Base-by-base conservation (phyloP, 75 land plant genomes). In the Ceratopteris richardii region DNA sequence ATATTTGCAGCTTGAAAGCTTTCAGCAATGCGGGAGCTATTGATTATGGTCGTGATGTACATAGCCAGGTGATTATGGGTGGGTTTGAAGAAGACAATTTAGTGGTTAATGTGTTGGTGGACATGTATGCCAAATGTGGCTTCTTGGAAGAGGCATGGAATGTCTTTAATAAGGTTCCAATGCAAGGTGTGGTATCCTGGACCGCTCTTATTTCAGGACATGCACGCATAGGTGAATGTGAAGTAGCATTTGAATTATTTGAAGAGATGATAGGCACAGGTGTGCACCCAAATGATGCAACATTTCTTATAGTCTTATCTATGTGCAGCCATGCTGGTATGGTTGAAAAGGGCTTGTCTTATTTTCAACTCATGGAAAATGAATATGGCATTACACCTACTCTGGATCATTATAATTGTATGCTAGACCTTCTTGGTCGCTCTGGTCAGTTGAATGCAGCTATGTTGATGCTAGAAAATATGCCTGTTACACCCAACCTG, bases 351-450 rank as follows among this genome's bases (percentile, higher is more conserved):
- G 79, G 84, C 5, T 33, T 46, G 1, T 2, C 23, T 11, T 77
- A 63, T 31, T 81, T 77, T 51, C 18, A 46, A 17, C 55, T 48
- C 22, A 73, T 81, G 80, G 25, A 48, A 5, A 29, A 41, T 12
- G 51, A 52, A 17, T 76, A 72, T 53, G 62, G 69, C 26, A 62
- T 81, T 29, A n/a, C 14, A 16, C 80, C 84, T 12, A 52, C 48
- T 25, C 51, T 75, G 48, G 72, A 76, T 47, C 84, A 81, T 65
- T 72, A 73, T 37, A 76, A 70, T 2, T 76, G 77, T 50, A 69
- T 81, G 68, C 76, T 77, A 12, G 84, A 81, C 44, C 52, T 81
- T 29, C 61, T 76, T 20, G 72, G 76, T 62, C 61, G 84, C 23
- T 59, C 84, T 12, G 80, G 80, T n/a, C 69, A 52, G 20, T 53